phyloP scores from a whole-genome alignment of 345 rosid genomes.

The Populus tremula region DNA sequence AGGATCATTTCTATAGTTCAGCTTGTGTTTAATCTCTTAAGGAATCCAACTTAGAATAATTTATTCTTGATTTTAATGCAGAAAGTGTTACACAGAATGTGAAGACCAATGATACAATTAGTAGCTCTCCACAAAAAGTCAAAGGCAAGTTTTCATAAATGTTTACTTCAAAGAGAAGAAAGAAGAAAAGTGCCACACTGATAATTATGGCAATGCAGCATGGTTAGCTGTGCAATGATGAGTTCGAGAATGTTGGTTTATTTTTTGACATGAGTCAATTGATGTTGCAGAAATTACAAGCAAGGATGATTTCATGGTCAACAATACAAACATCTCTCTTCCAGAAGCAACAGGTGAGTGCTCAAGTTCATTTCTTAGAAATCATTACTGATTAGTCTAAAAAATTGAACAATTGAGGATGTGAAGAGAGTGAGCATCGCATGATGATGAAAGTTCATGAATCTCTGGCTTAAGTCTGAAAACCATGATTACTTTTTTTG shows the following conservation, averaged over 20 bases:
- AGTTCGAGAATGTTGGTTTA: neutral
- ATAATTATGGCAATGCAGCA: neutral
- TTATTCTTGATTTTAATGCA: neutral
- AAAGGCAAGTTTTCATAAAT: neutral
- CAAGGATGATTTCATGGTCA: neutral
- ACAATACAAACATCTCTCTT: conserved; percentile 27
- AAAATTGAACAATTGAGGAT: neutral
- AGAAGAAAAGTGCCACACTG: neutral
- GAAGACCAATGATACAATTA: neutral
- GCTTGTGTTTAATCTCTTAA: neutral
- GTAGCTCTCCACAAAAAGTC: neutral
- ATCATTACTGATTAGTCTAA: too few species aligned
- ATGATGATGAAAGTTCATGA: neutral
- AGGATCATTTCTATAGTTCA: neutral
- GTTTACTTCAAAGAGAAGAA: neutral
- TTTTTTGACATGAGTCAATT: neutral
- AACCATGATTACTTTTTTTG: neutral
- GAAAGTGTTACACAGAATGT: neutral
- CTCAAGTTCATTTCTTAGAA: neutral
- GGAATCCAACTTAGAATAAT: neutral
- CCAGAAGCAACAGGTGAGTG: neutral
- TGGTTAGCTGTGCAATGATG: neutral
- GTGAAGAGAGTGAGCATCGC: neutral
- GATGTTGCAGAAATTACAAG: neutral
- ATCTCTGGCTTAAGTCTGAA: neutral